Percentiles rank a stretch among this genome's conserved stretches.
phyloP scores from a whole-genome alignment of 192 early-diverging fungal genomes.

The Coemansia sp. region DNA sequence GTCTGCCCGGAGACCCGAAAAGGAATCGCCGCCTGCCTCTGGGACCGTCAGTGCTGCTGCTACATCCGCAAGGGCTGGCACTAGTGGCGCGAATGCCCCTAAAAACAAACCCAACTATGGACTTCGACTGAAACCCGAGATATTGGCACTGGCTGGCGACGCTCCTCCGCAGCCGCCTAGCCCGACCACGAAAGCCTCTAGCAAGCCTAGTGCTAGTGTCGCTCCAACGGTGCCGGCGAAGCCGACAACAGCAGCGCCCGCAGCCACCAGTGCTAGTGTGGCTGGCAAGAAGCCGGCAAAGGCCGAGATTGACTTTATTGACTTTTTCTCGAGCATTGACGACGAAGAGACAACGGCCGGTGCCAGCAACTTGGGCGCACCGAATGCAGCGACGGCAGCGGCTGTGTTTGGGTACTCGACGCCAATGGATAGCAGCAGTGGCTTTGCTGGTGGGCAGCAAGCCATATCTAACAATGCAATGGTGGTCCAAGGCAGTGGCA shows the following conservation, averaged over 20 bases:
- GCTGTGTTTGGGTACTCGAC: background rate
- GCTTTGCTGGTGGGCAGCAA: background rate
- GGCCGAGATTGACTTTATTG: conserved; percentile 50
- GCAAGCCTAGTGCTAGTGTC: background rate
- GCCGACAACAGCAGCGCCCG: background rate
- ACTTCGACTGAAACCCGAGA: conserved; percentile 46
- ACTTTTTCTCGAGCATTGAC: conserved; percentile 58
- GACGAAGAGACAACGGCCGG: conserved; percentile 15
- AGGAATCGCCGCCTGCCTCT: background rate
- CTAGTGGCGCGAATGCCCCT: conserved; percentile 3
- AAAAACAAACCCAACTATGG: conserved; percentile 46
- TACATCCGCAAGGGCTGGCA: background rate
- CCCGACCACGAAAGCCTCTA: background rate
- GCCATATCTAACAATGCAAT: background rate
- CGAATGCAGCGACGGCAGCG: background rate
- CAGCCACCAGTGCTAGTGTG: background rate
- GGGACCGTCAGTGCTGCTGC: background rate
- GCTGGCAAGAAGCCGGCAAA: conserved; percentile 6
- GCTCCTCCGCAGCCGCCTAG: conserved; percentile 9
- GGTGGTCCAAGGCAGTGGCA: background rate
- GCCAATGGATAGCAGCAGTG: background rate
- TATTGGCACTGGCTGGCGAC: conserved; percentile 18
- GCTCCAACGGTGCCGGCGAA: background rate
- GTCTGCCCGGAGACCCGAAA: conserved; percentile 16
- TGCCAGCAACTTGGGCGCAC: background rate